Conservation (phyloP, 371 early-diverging fungal genomes). For the Vairimorpha apis region DNA sequence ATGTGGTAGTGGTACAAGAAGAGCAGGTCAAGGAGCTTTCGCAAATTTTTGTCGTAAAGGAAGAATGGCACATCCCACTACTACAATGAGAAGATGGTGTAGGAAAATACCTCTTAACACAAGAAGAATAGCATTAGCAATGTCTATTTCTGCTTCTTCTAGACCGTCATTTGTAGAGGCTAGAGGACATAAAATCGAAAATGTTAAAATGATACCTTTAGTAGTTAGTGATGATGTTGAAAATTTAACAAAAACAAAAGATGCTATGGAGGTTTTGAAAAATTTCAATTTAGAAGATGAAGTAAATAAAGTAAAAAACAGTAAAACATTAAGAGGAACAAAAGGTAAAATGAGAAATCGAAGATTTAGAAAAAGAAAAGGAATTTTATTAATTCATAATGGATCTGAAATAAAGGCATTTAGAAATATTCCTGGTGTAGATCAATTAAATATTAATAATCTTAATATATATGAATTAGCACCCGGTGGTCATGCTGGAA, state of each 20-base stretch:
- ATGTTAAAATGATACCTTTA: slow-evolving; percentile 86
- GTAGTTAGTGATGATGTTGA: slow-evolving; percentile 77
- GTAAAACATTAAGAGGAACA: slow-evolving; percentile 91
- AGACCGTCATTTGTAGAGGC: slow-evolving; percentile 86
- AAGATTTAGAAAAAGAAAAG: slow-evolving; percentile 89
- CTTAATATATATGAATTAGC: slow-evolving; percentile 94
- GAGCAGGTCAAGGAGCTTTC: slow-evolving; percentile 99
- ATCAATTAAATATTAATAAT: slow-evolving; percentile 75
- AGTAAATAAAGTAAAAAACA: slow-evolving; percentile 87
- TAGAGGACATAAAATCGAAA: slow-evolving; percentile 92
- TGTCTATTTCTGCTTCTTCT: slow-evolving; percentile 94
- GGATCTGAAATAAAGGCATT: slow-evolving; percentile 84
- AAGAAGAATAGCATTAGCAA: slow-evolving; percentile 91
- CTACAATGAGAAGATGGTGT: slow-evolving; percentile 99
- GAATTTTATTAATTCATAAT: slow-evolving; percentile 86
- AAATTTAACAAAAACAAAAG: slow-evolving; percentile 84
- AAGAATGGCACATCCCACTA: slow-evolving; percentile 99
- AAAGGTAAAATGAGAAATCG: slow-evolving; percentile 98
- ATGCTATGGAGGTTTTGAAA: slow-evolving; percentile 81
- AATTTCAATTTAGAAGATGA: slow-evolving; percentile 84
- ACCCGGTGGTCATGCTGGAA: slow-evolving; percentile 97
- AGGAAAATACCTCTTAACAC: slow-evolving; percentile 92
- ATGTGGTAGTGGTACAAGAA: slow-evolving; percentile 91
- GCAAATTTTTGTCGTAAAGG: slow-evolving; percentile 99
- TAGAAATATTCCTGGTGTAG: slow-evolving; percentile 98